phyloP scores from a whole-genome alignment of 371 early-diverging fungal species.

The Rozella allomycis region DNA sequence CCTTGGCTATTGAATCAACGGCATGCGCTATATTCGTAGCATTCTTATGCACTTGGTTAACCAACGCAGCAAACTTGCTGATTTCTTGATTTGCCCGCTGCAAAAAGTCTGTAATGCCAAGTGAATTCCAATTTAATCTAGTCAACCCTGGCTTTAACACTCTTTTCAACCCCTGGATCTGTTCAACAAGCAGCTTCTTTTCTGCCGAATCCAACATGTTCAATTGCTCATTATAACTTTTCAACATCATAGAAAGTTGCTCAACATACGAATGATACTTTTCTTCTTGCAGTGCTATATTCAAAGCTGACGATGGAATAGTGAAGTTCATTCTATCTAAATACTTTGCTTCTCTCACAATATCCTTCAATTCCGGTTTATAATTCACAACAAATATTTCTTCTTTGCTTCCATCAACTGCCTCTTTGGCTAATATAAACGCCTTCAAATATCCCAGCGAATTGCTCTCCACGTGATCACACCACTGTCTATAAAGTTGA shows the following conservation, averaged over 20 bases:
- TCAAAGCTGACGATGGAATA: constrained; percentile 30
- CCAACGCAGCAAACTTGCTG: constrained; percentile 28
- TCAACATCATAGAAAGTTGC: constrained; percentile 19
- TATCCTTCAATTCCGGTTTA: constrained; percentile 20
- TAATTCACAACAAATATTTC: constrained; percentile 24
- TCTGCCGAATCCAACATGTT: constrained; percentile 23
- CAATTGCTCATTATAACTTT: constrained; percentile 15
- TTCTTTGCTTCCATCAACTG: background rate
- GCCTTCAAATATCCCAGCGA: constrained; percentile 25
- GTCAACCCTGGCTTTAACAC: constrained; percentile 36
- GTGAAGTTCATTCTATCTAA: constrained; percentile 25
- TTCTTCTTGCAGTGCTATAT: constrained; percentile 34
- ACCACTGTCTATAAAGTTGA: constrained; percentile 27
- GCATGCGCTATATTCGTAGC: constrained; percentile 23
- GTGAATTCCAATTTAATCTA: constrained; percentile 33
- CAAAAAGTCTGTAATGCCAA: constrained; percentile 34
- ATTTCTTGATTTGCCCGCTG: constrained; percentile 26
- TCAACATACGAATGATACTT: constrained; percentile 28
- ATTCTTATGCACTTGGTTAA: constrained; percentile 32
- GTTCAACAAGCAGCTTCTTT: constrained; percentile 15
- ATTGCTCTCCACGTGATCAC: constrained; percentile 21
- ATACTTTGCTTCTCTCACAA: constrained; percentile 36
- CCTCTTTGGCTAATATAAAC: constrained; percentile 11
- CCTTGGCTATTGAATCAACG: constrained; percentile 22
- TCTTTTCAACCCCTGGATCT: constrained; percentile 22